Conservation (phyloP, 2,329 filamentous ascomycete genomes). For the Aspergillus sp. region DNA sequence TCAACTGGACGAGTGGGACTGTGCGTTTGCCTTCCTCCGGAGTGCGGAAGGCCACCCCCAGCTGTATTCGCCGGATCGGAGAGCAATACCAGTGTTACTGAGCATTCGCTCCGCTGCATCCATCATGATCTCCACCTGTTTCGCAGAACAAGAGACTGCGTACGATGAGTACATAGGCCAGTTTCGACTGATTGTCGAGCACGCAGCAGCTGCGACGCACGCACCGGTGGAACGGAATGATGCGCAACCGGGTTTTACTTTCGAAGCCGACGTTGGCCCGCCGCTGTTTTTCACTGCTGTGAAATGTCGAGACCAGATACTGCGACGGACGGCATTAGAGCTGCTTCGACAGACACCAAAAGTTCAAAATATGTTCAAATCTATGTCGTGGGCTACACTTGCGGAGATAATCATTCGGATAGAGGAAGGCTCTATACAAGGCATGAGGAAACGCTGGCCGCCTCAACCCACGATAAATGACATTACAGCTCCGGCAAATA, state of each 20-base stretch:
- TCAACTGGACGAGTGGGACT: background rate
- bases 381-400: constrained; percentile 15
- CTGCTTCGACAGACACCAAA: constrained; percentile 19
- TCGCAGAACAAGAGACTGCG: background rate
- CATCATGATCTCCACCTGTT: background rate
- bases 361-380: constrained; percentile 26
- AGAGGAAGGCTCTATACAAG: constrained; percentile 3
- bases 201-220: constrained; percentile 12
- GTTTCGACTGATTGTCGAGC: background rate
- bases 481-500: too few relatives aligned
- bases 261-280: constrained; percentile 21
- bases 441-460: too few relatives aligned
- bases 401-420: constrained; percentile 15
- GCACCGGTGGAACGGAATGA: background rate
- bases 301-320: constrained; percentile 22
- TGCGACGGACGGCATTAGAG: constrained; percentile 22
- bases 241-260: constrained; percentile 20
- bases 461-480: too few relatives aligned
- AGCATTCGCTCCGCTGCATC: background rate
- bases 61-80: background rate
- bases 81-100: background rate
- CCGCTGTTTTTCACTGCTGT: constrained; percentile 21
- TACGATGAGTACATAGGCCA: background rate
- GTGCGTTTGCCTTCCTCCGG: background rate
- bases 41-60: background rate